Evolutionary conservation across 2,329 filamentous ascomycete species (phyloP), one percentile per base, ranked within the genome.

Genomic region (Neurospora crassa): DNA sequence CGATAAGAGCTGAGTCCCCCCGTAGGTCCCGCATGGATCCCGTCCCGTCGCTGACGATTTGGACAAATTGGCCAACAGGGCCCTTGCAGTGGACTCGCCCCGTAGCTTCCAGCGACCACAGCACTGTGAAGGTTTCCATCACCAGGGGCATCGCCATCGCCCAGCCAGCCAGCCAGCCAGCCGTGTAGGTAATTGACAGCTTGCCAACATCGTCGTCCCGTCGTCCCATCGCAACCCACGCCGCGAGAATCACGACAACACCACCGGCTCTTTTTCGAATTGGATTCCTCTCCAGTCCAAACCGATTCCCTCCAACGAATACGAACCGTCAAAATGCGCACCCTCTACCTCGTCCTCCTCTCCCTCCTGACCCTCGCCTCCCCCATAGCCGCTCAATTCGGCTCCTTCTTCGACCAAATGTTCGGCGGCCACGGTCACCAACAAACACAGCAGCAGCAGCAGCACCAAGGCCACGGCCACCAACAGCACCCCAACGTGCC

Each of bases 361-460:
- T 76, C 86, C 67, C 75, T 89, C 24, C 79, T 93, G 18, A 82
- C 92, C 68, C 80, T 93, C 40, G 78, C 92, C 72, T 82, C 88
- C 73, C 81, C 88, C 18, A 89, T 86, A 4, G 83, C 87, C 71
- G 93, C 93, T 12, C 95, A 98, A 82, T 98, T 98, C 81, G 91
- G 93, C 79, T 63, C 53, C 53, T 97, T 99, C 87, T 99, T 98
- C 83, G 94, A 97, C 80, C 93, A 98, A 78, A 97, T 98, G 93
- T 98, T 99, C 80, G 87, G 89, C 76, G 53, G 53, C 1, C 47
- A 59, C 24, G 53, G 82, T 73, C 80, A 79, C 67, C 78, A 80
- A 12, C 73, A 73, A 72, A 75, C 77, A 68, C 77, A 40, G 37
- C 77, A 78, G 20, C 82, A 88, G 71, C 34, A 78, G 20, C 82